Percentiles rank a stretch among this genome's conserved stretches.
These are phyloP conservation scores for Zasmidium cellare DNA, from an alignment of 2,329 filamentous ascomycete species.

Conservation along the genomic window DNA sequence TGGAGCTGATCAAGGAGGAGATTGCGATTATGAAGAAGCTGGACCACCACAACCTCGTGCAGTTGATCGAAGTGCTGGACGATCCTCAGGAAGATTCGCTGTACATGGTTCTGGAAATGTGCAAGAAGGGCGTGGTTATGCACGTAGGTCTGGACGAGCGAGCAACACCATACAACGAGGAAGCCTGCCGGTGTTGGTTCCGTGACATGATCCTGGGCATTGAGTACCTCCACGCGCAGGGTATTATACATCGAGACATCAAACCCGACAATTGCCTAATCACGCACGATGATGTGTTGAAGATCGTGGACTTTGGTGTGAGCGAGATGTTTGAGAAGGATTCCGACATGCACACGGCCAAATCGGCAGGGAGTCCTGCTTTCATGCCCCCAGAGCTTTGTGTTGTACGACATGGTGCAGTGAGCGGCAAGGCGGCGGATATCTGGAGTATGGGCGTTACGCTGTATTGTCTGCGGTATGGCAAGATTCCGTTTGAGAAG, in stretches of 20 bases:
- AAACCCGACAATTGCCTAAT: slow-evolving; percentile 95
- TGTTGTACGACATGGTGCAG: slow-evolving; percentile 77
- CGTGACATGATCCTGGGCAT: slow-evolving; percentile 92
- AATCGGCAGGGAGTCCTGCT: slow-evolving; percentile 90
- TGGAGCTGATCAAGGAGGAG: slow-evolving; percentile 90
- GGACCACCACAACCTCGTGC: slow-evolving; percentile 90
- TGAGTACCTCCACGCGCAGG: slow-evolving; percentile 92
- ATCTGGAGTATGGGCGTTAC: slow-evolving; percentile 99
- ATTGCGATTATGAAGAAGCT: slow-evolving; percentile 99
- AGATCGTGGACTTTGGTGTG: slow-evolving; percentile 98
- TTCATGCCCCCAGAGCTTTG: slow-evolving; percentile 94
- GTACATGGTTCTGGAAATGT: slow-evolving; percentile 99
- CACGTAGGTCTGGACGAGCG: slow-evolving; percentile 84
- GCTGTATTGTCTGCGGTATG: slow-evolving; percentile 88
- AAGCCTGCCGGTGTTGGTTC: slow-evolving; percentile 87
- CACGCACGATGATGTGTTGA: slow-evolving; percentile 88
- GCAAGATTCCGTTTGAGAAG: slow-evolving; percentile 81
- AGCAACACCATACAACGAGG: slow-evolving; percentile 78
- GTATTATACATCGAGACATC: slow-evolving; percentile 93
- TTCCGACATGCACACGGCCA: slow-evolving; percentile 83
- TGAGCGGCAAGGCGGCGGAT: slow-evolving; percentile 86
- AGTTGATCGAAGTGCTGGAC: slow-evolving; percentile 89
- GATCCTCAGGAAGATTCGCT: slow-evolving; percentile 93
- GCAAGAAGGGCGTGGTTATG: slow-evolving; percentile 97
- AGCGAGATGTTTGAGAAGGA: slow-evolving; percentile 97